Evolutionary conservation across 805 yeast genomes (phyloP).

Genomic region (Limtongozyma cylindracea): DNA sequence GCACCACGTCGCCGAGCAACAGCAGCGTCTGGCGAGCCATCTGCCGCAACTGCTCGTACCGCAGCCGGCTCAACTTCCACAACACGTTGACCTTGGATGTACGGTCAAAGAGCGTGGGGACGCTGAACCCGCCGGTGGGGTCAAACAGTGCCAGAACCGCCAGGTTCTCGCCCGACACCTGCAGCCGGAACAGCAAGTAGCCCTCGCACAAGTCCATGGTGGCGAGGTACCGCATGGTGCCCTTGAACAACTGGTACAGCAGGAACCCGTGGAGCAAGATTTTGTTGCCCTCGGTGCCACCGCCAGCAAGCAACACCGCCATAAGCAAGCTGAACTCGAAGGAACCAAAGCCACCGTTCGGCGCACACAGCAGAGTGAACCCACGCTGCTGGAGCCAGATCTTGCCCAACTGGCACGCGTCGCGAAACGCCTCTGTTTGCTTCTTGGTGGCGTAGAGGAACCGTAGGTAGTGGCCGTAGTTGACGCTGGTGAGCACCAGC

Average conservation of each 20-base stretch:
- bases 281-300: slow-evolving; percentile 51
- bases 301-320: slow-evolving; percentile 68
- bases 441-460: slow-evolving; percentile 54
- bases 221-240: slow-evolving; percentile 61
- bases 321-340: slow-evolving; percentile 69
- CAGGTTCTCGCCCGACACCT: slow-evolving; percentile 15
- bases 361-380: slow-evolving; percentile 31
- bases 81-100: slow-evolving; percentile 53
- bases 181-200: slow-evolving; percentile 39
- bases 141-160: slow-evolving; percentile 24
- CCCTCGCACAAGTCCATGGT: slow-evolving; percentile 46
- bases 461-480: slow-evolving; percentile 46
- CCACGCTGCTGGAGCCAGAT: slow-evolving; percentile 85
- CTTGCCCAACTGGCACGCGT: slow-evolving; percentile 70
- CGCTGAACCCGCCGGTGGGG: slow-evolving; percentile 29
- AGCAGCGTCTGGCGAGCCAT: slow-evolving; percentile 45
- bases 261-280: slow-evolving; percentile 73
- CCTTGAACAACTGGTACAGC: slow-evolving; percentile 82
- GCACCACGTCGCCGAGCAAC: slow-evolving; percentile 52
- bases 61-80: slow-evolving; percentile 53
- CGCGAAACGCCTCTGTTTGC: slow-evolving; percentile 57
- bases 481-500: slow-evolving; percentile 42
- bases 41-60: slow-evolving; percentile 33
- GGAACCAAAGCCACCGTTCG: slow-evolving; percentile 71
- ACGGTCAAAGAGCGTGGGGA: slow-evolving; percentile 58